Evolutionary conservation across 106 monocot species (phyloP).

Genomic region (Dioscorea zingiberensis): DNA sequence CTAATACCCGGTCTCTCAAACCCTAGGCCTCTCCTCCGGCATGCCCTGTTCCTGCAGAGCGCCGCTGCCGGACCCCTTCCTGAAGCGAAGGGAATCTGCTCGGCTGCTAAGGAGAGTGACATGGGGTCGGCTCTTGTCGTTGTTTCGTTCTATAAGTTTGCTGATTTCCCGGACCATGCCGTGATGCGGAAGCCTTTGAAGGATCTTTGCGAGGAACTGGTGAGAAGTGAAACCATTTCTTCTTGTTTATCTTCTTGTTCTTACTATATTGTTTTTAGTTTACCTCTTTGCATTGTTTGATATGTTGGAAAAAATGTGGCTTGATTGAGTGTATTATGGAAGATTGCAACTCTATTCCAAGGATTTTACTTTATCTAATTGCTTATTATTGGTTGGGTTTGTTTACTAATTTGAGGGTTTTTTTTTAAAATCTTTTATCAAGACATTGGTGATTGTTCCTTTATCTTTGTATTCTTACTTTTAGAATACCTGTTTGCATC

Average conservation of each 20-base stretch:
- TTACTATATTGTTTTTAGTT: neutral
- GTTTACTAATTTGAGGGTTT: too few relatives aligned
- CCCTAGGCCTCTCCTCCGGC: neutral
- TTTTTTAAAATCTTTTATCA: too few relatives aligned
- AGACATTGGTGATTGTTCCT: too few relatives aligned
- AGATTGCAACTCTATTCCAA: too few relatives aligned
- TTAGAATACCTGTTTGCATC: too few relatives aligned
- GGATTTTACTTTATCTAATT: too few relatives aligned
- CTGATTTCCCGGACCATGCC: constrained; percentile 73
- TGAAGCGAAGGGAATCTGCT: too few relatives aligned
- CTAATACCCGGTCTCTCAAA: neutral
- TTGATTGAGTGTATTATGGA: too few relatives aligned
- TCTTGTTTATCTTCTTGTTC: neutral
- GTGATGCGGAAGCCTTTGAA: constrained; percentile 64
- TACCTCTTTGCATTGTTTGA: neutral
- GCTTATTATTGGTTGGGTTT: too few relatives aligned
- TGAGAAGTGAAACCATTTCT: constrained; percentile 17
- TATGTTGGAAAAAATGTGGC: neutral
- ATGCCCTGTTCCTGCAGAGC: neutral
- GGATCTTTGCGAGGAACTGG: constrained; percentile 69
- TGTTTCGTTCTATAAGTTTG: constrained; percentile 89
- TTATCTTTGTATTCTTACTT: too few relatives aligned
- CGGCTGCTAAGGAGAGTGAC: too few relatives aligned
- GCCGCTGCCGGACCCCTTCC: too few relatives aligned
- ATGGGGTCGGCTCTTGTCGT: constrained; percentile 32